These are phyloP conservation scores for Linum tenue DNA, from an alignment of 345 rosid species.

Conservation along the genomic window DNA sequence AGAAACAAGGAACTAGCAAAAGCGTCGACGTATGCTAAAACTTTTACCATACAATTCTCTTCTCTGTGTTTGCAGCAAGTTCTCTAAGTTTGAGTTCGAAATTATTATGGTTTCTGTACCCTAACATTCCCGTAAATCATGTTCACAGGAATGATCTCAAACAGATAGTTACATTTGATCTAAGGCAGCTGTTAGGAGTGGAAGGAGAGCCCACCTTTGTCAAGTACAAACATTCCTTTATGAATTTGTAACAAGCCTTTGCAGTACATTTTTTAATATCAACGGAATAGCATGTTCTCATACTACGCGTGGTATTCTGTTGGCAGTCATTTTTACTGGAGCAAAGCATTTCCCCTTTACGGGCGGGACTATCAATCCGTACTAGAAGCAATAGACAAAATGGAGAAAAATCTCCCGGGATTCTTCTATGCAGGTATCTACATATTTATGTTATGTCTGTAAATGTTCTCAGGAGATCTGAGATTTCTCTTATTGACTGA, in stretches of 20 bases:
- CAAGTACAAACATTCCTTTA: conserved; percentile 37
- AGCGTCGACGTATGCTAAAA: conserved; percentile 54
- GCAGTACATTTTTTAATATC: no score
- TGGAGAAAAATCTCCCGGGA: conserved; percentile 86
- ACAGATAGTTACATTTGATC: conserved; percentile 75
- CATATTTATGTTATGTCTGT: no score
- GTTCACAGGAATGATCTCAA: conserved; percentile 57
- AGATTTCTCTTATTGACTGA: no score
- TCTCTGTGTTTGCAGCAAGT: background rate
- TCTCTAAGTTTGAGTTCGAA: background rate
- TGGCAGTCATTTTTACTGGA: conserved; percentile 86
- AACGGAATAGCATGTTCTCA: conserved; percentile 7
- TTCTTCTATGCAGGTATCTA: conserved; percentile 77
- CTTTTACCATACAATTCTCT: background rate
- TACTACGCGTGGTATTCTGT: background rate
- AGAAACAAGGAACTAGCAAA: conserved; percentile 80
- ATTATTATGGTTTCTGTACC: background rate
- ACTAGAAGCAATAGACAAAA: conserved; percentile 54
- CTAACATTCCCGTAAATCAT: conserved; percentile 6
- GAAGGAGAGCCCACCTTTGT: conserved; percentile 82
- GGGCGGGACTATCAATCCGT: conserved; percentile 58
- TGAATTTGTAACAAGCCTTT: background rate
- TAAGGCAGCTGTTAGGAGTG: conserved; percentile 64
- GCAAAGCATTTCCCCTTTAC: conserved; percentile 76
- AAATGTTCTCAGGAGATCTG: no score